A percentile compares a stretch with the other conserved stretches of the same genome.
phyloP scores from a whole-genome alignment of 441 rosid species.

The Erodium trifolium region DNA sequence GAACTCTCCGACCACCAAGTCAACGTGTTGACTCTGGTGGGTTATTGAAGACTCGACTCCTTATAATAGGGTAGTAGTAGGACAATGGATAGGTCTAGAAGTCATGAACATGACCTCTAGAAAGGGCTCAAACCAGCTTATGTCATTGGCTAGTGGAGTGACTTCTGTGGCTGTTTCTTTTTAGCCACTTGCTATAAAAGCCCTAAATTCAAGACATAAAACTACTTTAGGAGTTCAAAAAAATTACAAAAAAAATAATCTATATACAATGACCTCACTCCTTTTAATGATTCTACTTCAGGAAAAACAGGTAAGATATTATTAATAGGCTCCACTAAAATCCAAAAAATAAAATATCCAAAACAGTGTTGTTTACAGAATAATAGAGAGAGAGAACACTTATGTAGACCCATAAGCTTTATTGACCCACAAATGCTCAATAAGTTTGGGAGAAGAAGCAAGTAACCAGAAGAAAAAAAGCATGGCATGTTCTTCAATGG shows the following conservation, averaged over 20 bases:
- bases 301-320: background rate
- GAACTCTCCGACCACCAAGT: too few species aligned
- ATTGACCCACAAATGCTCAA: conserved; percentile 14
- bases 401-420: too few species aligned
- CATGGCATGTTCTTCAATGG: conserved; percentile 17
- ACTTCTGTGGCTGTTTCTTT: background rate
- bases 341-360: conserved; percentile 10
- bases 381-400: background rate
- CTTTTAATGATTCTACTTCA: conserved; percentile 7
- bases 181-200: background rate
- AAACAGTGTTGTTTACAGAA: background rate
- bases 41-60: background rate
- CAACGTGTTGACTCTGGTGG: too few species aligned
- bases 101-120: background rate
- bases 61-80: too few species aligned
- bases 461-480: conserved; percentile 7
- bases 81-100: background rate
- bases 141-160: background rate
- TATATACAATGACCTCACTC: background rate
- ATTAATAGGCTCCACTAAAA: background rate
- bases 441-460: conserved; percentile 13
- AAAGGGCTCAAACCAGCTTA: background rate
- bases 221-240: background rate
- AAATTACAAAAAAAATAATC: background rate
- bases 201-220: background rate